Evolutionary conservation across 2,329 filamentous ascomycete genomes (phyloP).

Genomic region (Didymella pinodella): DNA sequence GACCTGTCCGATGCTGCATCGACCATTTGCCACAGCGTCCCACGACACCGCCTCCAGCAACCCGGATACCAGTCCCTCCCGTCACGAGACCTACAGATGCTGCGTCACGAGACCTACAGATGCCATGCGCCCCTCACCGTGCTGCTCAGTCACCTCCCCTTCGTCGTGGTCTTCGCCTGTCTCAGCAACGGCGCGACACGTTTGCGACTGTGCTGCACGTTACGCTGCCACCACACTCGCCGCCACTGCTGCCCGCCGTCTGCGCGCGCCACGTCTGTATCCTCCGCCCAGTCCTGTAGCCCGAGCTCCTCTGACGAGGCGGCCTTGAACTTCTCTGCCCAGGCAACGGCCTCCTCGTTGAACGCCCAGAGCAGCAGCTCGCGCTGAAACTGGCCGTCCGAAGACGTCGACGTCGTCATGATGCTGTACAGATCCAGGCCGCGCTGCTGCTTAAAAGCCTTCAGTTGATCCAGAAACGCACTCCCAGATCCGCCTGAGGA

Average conservation of each 20-base stretch:
- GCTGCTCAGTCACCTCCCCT: constrained; percentile 14
- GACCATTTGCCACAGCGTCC: neutral
- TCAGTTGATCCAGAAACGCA: constrained; percentile 60
- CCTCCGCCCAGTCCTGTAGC: constrained; percentile 63
- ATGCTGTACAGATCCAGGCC: constrained; percentile 69
- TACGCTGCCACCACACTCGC: constrained; percentile 71
- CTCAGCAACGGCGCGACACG: constrained; percentile 68
- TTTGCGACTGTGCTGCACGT: constrained; percentile 67
- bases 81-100: constrained; percentile 14
- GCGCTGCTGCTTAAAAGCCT: constrained; percentile 64
- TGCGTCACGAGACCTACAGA: constrained; percentile 8
- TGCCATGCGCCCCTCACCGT: neutral
- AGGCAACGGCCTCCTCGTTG: constrained; percentile 58
- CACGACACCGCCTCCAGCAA: constrained; percentile 19
- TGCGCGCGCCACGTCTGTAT: constrained; percentile 53
- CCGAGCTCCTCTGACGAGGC: constrained; percentile 59
- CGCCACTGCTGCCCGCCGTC: constrained; percentile 57
- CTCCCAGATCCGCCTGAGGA: constrained; percentile 33
- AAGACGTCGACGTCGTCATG: constrained; percentile 71
- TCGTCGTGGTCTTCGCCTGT: constrained; percentile 43
- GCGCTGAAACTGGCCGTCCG: constrained; percentile 65
- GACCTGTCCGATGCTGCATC: constrained; percentile 1
- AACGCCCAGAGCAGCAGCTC: constrained; percentile 74
- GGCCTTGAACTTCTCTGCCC: constrained; percentile 64
- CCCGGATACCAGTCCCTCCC: neutral